These are phyloP conservation scores for Stevia rebaudiana DNA, from an alignment of 140 eudicot genomes.

Conservation along the genomic window DNA sequence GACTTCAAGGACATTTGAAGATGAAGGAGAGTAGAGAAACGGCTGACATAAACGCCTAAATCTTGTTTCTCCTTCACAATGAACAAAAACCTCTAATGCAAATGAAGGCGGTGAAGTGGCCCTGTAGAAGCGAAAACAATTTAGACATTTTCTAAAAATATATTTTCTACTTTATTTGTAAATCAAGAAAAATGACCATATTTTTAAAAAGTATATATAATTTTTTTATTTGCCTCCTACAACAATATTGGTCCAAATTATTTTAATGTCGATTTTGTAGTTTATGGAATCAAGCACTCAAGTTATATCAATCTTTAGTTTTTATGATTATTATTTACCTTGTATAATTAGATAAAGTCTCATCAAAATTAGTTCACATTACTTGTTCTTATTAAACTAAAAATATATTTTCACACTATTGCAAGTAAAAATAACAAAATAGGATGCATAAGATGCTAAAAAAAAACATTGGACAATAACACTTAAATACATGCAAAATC, in stretches of 20 bases:
- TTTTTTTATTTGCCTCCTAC: conserved; percentile 7
- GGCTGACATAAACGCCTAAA: conserved; percentile 94
- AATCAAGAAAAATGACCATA: neutral
- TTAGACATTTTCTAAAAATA: neutral
- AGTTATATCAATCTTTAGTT: neutral
- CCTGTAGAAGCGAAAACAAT: conserved; percentile 30
- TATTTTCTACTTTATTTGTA: neutral
- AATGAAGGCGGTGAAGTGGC: conserved; percentile 98
- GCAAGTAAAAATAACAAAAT: neutral
- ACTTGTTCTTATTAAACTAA: neutral
- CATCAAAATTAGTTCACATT: neutral
- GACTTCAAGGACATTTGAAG: conserved; percentile 91
- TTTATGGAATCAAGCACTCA: neutral
- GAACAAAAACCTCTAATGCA: conserved; percentile 93
- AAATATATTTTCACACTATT: neutral
- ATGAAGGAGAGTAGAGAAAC: conserved; percentile 85
- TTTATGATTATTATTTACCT: neutral
- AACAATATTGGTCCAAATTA: neutral
- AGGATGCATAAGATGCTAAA: neutral
- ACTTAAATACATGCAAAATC: neutral
- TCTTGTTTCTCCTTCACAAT: conserved; percentile 92
- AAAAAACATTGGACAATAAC: neutral
- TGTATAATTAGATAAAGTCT: neutral
- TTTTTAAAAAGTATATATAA: neutral
- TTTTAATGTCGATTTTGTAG: neutral